phyloP scores from a whole-genome alignment of 164 flowering plant species.

The Houttuynia cordata region DNA sequence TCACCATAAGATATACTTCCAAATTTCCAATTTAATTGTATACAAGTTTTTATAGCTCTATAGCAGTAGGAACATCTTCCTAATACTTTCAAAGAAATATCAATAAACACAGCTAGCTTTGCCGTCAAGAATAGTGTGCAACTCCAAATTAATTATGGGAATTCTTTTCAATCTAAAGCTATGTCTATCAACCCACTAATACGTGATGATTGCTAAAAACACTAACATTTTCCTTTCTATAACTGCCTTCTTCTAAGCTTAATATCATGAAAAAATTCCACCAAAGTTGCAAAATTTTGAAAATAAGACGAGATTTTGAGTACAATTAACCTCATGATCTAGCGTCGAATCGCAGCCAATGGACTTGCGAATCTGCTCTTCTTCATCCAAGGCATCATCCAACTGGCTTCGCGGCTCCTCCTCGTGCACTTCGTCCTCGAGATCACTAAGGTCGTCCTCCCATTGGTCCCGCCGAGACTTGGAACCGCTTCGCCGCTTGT shows the following conservation, averaged over 20 bases:
- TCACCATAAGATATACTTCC: too few species aligned
- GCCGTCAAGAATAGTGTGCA: too few species aligned
- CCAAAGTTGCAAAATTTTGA: not conserved
- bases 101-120: not conserved
- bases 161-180: too few species aligned
- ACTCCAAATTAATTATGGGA: too few species aligned
- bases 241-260: too few species aligned
- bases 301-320: not conserved
- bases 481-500: not conserved
- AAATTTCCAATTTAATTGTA: too few species aligned
- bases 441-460: slow-evolving; percentile 24
- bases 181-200: too few species aligned
- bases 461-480: slow-evolving; percentile 10
- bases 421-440: slow-evolving; percentile 17
- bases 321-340: slow-evolving; percentile 60
- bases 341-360: slow-evolving; percentile 73
- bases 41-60: too few species aligned
- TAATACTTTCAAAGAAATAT: not conserved
- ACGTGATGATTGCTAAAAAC: too few species aligned
- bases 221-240: too few species aligned
- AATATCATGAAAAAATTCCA: too few species aligned
- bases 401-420: slow-evolving; percentile 7
- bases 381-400: not conserved
- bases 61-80: too few species aligned
- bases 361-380: slow-evolving; percentile 37